Base-by-base conservation (phyloP, 2,329 filamentous ascomycete species). In the Epichloe uncinata region DNA sequence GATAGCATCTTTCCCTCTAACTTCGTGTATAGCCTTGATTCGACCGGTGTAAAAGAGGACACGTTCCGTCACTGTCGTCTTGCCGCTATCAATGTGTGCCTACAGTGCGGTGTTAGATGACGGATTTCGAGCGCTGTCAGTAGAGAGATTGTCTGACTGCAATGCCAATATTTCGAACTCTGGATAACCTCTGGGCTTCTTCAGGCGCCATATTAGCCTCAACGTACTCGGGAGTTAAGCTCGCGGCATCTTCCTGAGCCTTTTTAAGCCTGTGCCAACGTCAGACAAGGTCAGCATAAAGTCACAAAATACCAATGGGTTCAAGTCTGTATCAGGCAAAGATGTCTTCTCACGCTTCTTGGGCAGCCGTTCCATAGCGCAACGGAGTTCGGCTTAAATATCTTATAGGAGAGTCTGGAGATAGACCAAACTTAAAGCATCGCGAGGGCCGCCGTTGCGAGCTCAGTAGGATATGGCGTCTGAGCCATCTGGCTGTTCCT, bases 71-170 rank as follows among this genome's bases (percentile, higher is more conserved):
- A 82, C 87, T 37, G 93, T 98, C 36, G 93, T 98, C 73, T 98
- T 98, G 61, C 93, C 93, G 63, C 88, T 95, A 73, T 98, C 93
- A 66, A 98, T 98, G 66, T 98, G 93, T 57, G 93, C 93, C 84
- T 89, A 59, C 50, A 41, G 36, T 8, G 49, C 20, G 26, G 20
- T 34, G 45, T 64, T 51, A 61, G 45, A 34, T 43, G 22, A 5
- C 15, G 4, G 22, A 49, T 48, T 43, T 16, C 50, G 53, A 69
- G 22, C 4, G 18, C 26, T 18, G 7, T 12, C 2, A 35, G 26
- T 16, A 18, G 12, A 33, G 9, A 15, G 3, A 26, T 20, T 37
- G 2, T n/a, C 45, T 48, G 80, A 89, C 85, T 61, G 93, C 93
- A 73, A 98, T 98, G 70, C 93, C 93, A 68, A 98, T 98, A 67